These are phyloP conservation scores for Selenicereus undatus DNA, from an alignment of 148 eudicot species.

Conservation along the genomic window DNA sequence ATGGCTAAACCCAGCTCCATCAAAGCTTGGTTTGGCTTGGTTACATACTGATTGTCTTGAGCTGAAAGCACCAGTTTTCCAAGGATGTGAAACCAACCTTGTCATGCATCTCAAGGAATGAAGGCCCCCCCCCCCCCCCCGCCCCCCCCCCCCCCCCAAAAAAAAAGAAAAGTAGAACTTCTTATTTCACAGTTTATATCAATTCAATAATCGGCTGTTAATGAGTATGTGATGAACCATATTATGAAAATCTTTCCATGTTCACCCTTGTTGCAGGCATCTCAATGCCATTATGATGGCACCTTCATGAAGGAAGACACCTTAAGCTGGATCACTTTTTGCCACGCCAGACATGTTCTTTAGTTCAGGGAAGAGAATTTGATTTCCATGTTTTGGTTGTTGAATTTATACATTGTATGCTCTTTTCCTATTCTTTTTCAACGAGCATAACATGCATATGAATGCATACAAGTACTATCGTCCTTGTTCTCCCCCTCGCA, in stretches of 20 bases:
- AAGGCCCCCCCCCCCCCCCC: not conserved
- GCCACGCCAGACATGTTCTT: not conserved
- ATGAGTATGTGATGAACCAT: not conserved
- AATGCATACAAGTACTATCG: not conserved
- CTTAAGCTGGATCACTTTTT: not conserved
- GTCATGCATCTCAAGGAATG: not conserved
- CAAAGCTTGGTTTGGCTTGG: not conserved
- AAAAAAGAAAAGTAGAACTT: too few relatives aligned
- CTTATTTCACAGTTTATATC: not conserved
- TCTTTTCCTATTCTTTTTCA: constrained; percentile 1
- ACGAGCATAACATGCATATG: not conserved
- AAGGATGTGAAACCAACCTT: not conserved
- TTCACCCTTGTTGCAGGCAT: constrained; percentile 21
- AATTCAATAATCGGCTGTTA: not conserved
- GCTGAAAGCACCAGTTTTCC: not conserved
- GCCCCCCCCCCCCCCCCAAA: not conserved
- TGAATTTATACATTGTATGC: constrained; percentile 4
- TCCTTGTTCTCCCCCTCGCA: not conserved
- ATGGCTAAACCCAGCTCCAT: not conserved
- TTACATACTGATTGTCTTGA: not conserved
- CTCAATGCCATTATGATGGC: constrained; percentile 42
- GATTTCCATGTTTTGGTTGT: constrained; percentile 7
- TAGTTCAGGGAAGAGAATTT: not conserved
- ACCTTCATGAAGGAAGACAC: constrained; percentile 1
- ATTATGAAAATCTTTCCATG: too few relatives aligned